A percentile compares a stretch with the other conserved stretches of the same genome.
Conservation (phyloP, 108 stramenopile genomes). For the Skeletonema marinoi region DNA sequence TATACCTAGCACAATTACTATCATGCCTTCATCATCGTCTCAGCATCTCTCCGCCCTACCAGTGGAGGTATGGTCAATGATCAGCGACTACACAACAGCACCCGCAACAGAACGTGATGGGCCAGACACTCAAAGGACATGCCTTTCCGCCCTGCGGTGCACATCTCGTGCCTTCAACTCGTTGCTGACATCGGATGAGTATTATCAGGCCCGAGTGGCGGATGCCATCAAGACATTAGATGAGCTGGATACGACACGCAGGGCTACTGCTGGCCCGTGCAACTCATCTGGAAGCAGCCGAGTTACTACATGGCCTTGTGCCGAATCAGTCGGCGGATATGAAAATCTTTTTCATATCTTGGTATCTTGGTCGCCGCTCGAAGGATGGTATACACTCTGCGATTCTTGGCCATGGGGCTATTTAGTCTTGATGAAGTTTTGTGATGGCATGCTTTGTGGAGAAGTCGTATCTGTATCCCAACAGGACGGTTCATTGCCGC, state of each 20-base stretch:
- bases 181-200: neutral
- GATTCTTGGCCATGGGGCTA: neutral
- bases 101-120: neutral
- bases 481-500: neutral
- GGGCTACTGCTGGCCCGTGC: neutral
- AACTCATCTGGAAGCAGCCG: neutral
- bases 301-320: neutral
- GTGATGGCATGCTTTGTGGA: neutral
- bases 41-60: neutral
- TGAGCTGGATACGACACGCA: neutral
- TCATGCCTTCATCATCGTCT: neutral
- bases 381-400: neutral
- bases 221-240: neutral
- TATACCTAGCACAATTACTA: too few relatives aligned
- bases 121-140: neutral
- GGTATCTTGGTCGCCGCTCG: neutral
- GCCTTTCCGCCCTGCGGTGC: neutral
- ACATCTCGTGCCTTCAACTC: neutral
- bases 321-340: neutral
- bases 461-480: neutral
- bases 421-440: neutral
- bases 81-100: neutral
- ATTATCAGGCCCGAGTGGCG: neutral
- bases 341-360: neutral
- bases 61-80: neutral